These are phyloP conservation scores for Dendrocalamus sinicus DNA, from an alignment of 176 grass and related monocot genomes.

Conservation along the genomic window DNA sequence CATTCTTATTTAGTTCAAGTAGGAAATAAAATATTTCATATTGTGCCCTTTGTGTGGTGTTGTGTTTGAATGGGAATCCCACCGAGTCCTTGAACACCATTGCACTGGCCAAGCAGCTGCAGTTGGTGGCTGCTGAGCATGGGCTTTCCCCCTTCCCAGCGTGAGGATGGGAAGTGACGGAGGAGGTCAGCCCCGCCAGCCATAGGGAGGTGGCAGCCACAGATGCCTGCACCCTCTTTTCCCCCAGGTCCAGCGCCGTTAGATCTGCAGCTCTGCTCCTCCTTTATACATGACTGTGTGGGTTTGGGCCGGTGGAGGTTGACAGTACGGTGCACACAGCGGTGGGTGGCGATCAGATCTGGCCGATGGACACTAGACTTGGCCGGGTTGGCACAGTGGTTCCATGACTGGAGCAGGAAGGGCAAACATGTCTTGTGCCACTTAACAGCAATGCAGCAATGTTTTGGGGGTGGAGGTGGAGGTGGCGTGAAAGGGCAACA, in stretches of 20 bases:
- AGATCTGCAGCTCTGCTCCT: neutral
- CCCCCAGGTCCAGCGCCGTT: neutral
- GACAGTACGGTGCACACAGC: too few species aligned
- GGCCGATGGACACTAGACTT: too few species aligned
- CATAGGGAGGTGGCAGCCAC: neutral
- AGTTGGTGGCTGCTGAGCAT: neutral
- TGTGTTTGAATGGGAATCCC: slow-evolving; percentile 3
- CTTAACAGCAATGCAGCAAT: too few species aligned
- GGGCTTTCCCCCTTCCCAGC: neutral
- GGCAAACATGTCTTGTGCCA: too few species aligned
- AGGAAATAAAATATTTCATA: neutral
- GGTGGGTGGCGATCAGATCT: too few species aligned
- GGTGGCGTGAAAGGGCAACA: neutral
- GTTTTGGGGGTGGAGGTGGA: too few species aligned
- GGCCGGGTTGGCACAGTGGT: too few species aligned
- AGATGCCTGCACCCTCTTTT: too few species aligned
- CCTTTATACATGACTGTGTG: neutral
- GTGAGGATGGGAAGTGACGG: neutral
- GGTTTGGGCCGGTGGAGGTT: neutral
- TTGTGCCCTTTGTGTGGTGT: neutral
- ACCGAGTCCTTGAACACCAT: neutral
- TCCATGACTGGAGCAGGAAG: neutral
- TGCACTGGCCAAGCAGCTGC: neutral
- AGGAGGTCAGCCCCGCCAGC: neutral
- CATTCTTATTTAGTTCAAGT: slow-evolving; percentile 19